Conservation (phyloP, 495 filamentous ascomycete species). For the Cudoniella acicularis region DNA sequence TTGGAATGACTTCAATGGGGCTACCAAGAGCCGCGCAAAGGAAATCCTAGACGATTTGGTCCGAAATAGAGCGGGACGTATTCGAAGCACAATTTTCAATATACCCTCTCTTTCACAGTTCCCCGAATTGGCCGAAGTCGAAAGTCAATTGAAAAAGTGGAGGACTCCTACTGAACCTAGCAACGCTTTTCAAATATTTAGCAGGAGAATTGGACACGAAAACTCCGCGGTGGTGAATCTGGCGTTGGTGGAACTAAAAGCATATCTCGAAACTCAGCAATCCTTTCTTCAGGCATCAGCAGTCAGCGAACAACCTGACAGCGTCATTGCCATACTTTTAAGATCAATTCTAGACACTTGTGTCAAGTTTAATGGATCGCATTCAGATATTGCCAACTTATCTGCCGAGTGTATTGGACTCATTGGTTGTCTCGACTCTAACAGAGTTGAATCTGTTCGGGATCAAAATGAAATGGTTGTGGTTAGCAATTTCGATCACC, state of each 20-base stretch:
- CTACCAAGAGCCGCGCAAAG: constrained; percentile 53
- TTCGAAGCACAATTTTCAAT: constrained; percentile 62
- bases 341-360: constrained; percentile 80
- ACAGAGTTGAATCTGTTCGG: constrained; percentile 75
- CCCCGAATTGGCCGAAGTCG: constrained; percentile 59
- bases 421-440: constrained; percentile 88
- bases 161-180: constrained; percentile 52
- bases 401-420: constrained; percentile 78
- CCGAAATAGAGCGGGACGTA: constrained; percentile 49
- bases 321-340: constrained; percentile 64
- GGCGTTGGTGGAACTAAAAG: constrained; percentile 70
- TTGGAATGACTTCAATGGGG: constrained; percentile 64
- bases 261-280: constrained; percentile 69
- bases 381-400: constrained; percentile 62
- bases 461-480: constrained; percentile 78
- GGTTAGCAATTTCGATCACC: constrained; percentile 75
- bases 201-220: constrained; percentile 71
- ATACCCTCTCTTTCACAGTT: constrained; percentile 79
- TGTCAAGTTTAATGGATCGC: constrained; percentile 68
- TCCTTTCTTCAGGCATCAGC: constrained; percentile 77
- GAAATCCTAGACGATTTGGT: constrained; percentile 63
- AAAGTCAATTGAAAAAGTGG: constrained; percentile 57
- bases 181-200: constrained; percentile 64
- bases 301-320: constrained; percentile 79
- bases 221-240: constrained; percentile 78